A percentile compares a stretch with the other conserved stretches of the same genome.
Conservation (phyloP, 202 grass and related monocot genomes). For the Carex arenaria region DNA sequence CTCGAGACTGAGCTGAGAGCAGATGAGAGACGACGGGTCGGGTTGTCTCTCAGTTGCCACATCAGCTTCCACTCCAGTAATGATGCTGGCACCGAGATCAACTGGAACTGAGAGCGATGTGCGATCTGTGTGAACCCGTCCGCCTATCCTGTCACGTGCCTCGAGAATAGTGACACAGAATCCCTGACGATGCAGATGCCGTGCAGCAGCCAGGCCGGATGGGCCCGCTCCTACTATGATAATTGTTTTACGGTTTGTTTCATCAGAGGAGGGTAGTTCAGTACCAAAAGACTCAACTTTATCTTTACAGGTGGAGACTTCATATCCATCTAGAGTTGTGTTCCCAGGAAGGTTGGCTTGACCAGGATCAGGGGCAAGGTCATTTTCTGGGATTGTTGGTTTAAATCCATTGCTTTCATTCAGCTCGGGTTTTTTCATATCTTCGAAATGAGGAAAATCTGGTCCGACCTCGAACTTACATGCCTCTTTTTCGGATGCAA, state of each 20-base stretch:
- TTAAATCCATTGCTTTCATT: constrained; percentile 42
- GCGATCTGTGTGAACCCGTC: constrained; percentile 85
- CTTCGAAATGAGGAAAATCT: constrained; percentile 28
- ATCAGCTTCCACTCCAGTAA: constrained; percentile 95
- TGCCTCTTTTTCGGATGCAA: constrained; percentile 46
- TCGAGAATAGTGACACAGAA: constrained; percentile 91
- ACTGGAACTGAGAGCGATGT: constrained; percentile 92
- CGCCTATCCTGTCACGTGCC: constrained; percentile 82
- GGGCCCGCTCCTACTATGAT: constrained; percentile 92
- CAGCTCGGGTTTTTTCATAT: constrained; percentile 30
- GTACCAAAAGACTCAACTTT: neutral
- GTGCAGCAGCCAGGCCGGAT: constrained; percentile 83
- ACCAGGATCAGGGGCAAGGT: constrained; percentile 17
- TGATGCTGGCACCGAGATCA: constrained; percentile 99
- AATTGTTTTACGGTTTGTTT: constrained; percentile 40
- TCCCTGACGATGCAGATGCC: constrained; percentile 81
- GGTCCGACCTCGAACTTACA: neutral
- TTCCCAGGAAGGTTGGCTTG: constrained; percentile 32
- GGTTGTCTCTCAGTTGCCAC: constrained; percentile 89
- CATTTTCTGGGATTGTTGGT: constrained; percentile 23
- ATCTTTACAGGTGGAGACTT: neutral
- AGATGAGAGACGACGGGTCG: constrained; percentile 93
- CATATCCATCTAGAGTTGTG: neutral
- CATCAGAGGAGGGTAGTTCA: constrained; percentile 24
- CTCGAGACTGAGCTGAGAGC: constrained; percentile 90